Evolutionary conservation across 78 protist genomes (phyloP).

Genomic region (Polysphondylium violaceum): DNA sequence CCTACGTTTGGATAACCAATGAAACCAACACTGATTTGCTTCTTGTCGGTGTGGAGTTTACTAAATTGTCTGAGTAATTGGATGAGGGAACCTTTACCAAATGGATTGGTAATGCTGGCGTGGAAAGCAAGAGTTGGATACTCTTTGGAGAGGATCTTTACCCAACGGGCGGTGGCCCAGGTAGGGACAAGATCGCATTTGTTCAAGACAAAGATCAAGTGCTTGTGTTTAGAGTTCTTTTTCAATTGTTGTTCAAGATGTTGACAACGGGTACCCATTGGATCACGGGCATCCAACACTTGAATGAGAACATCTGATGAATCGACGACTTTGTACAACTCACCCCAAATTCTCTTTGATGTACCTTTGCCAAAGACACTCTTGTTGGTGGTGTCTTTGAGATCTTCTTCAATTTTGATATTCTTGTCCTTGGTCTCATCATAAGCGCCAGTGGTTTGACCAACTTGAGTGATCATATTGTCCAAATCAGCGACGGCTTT

Average conservation of each 20-base stretch:
- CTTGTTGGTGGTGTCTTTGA: conserved; percentile 46
- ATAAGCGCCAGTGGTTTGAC: conserved; percentile 50
- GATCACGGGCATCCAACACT: conserved; percentile 98
- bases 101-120: conserved; percentile 97
- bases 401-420: conserved; percentile 29
- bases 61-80: conserved; percentile 95
- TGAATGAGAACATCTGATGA: conserved; percentile 97
- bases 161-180: conserved; percentile 97
- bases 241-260: conserved; percentile 82
- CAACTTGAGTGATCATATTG: conserved; percentile 16
- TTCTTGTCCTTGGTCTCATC: conserved; percentile 87
- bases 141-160: conserved; percentile 91
- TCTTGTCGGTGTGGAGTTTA: conserved; percentile 93
- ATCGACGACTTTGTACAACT: conserved; percentile 97
- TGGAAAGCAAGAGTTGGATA: conserved; percentile 99
- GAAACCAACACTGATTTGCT: conserved; percentile 97
- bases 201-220: conserved; percentile 98
- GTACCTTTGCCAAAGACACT: conserved; percentile 95
- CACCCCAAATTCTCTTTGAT: conserved; percentile 96
- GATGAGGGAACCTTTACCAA: conserved; percentile 98
- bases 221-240: conserved; percentile 95
- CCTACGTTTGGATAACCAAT: conserved; percentile 98
- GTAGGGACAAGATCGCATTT: conserved; percentile 99
- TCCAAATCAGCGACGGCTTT: conserved; percentile 19
- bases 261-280: conserved; percentile 96